Percentiles rank a stretch among this genome's conserved stretches.
These are phyloP conservation scores for Crucibulum laeve DNA, from an alignment of 768 basidiomycete genomes.

Conservation along the genomic window DNA sequence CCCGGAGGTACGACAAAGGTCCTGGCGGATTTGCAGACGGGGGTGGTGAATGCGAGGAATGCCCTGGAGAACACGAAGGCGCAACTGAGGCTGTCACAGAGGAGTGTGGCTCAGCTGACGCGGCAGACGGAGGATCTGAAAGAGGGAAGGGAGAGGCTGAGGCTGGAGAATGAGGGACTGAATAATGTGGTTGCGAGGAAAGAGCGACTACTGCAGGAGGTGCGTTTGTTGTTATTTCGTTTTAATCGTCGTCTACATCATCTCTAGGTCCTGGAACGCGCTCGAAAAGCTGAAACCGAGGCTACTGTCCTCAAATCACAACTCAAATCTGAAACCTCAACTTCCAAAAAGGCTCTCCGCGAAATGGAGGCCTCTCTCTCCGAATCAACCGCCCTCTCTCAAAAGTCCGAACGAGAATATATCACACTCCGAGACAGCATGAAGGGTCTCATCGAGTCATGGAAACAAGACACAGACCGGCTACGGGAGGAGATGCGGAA, in stretches of 20 bases:
- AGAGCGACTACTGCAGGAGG: slow-evolving; percentile 84
- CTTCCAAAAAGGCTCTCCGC: slow-evolving; percentile 69
- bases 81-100: slow-evolving; percentile 76
- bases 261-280: slow-evolving; percentile 70
- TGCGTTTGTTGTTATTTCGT: slow-evolving; percentile 21
- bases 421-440: slow-evolving; percentile 72
- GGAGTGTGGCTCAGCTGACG: slow-evolving; percentile 80
- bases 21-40: slow-evolving; percentile 81
- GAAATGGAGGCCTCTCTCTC: slow-evolving; percentile 76
- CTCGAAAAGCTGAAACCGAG: slow-evolving; percentile 82
- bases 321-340: slow-evolving; percentile 68
- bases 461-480: slow-evolving; percentile 68
- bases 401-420: slow-evolving; percentile 83
- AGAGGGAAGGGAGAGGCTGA: slow-evolving; percentile 76
- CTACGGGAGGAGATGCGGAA: slow-evolving; percentile 72
- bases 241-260: neutral
- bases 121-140: slow-evolving; percentile 86
- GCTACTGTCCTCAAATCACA: slow-evolving; percentile 62
- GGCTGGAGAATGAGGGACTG: slow-evolving; percentile 82
- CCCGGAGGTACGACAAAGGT: slow-evolving; percentile 86
- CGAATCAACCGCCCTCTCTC: slow-evolving; percentile 73
- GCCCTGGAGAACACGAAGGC: slow-evolving; percentile 85
- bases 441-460: slow-evolving; percentile 66
- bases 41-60: slow-evolving; percentile 72
- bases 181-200: slow-evolving; percentile 88